Evolutionary conservation across 495 filamentous ascomycete species (phyloP), one percentile per base, ranked within the genome.

Genomic region (Aspergillus nidulans): DNA sequence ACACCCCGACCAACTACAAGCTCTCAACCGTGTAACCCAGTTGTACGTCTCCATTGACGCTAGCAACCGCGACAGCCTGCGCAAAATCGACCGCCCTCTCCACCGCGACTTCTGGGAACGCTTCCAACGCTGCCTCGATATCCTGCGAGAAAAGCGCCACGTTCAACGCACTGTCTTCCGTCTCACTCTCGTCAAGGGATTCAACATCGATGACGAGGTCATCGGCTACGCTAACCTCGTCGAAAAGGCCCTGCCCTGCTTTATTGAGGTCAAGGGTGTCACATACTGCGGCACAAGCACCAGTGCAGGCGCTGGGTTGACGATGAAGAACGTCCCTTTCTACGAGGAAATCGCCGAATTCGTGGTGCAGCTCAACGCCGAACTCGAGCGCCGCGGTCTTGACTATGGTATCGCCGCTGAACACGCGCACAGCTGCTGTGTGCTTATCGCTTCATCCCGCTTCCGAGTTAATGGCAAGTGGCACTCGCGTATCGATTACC

Each of bases 91-190:
- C 67, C 78, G 92, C 1, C 92, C 92, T 0, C 81, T 97, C 13
- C 91, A 97, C 71, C 86, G 92, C 23, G 92, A 97, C 70, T 97
- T 95, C 73, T 97, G 92, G 92, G 90, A 96, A 72, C 86, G 92
- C 20, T 96, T 97, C 76, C 82, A 87, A 58, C 77, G 84, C 19
- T 97, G 92, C 68, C 79, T 97, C 23, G 91, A 95, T 53, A 96
- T 97, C 59, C 74, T 97, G 12, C 81, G 88, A 26, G 87, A 88
- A 68, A 87, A 86, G 64, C 79, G 92, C 18, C 85, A 86, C 72
- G 71, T 78, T 46, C 92, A 96, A 61, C 86, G 92, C 18, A 97
- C 92, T 26, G 92, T 97, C 4, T 97, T 96, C 79, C 87, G 92
- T 6, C 80, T 97, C 6, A 97, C 92, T 1, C 83, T 97, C 4